Evolutionary conservation across 495 filamentous ascomycete species (phyloP).

Genomic region (Neurospora tetraspora): DNA sequence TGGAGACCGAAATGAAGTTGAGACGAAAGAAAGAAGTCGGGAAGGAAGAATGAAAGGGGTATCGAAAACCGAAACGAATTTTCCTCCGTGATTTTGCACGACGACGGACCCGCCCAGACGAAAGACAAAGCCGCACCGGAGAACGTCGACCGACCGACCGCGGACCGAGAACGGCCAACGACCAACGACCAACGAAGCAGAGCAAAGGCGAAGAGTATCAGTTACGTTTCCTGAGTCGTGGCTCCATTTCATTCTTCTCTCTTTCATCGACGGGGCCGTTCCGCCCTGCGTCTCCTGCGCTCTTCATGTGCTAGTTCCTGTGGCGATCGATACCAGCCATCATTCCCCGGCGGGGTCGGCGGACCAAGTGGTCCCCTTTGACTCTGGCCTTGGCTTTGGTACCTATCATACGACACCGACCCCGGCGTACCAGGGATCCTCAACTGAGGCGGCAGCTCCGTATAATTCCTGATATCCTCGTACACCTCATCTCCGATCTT

Average conservation of each 20-base stretch:
- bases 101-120: neutral
- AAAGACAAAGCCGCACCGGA: too few relatives aligned
- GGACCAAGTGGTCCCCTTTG: neutral
- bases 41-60: neutral
- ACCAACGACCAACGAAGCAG: neutral
- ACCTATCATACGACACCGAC: neutral
- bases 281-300: neutral
- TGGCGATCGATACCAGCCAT: neutral
- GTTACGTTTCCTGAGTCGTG: neutral
- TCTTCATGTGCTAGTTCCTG: neutral
- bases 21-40: too few relatives aligned
- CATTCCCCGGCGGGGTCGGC: neutral
- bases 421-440: neutral
- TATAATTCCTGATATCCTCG: slow-evolving; percentile 3
- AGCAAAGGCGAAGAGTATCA: neutral
- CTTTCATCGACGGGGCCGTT: neutral
- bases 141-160: too few relatives aligned
- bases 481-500: slow-evolving; percentile 13
- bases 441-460: slow-evolving; percentile 12
- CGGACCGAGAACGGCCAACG: neutral
- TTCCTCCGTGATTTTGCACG: neutral
- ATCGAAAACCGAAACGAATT: neutral
- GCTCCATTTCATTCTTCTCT: neutral
- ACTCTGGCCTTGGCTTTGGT: neutral
- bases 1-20: too few relatives aligned